A percentile compares a stretch with the other conserved stretches of the same genome.
phyloP scores from a whole-genome alignment of 2,329 filamentous ascomycete genomes.

The Nectriaceae sp. region DNA sequence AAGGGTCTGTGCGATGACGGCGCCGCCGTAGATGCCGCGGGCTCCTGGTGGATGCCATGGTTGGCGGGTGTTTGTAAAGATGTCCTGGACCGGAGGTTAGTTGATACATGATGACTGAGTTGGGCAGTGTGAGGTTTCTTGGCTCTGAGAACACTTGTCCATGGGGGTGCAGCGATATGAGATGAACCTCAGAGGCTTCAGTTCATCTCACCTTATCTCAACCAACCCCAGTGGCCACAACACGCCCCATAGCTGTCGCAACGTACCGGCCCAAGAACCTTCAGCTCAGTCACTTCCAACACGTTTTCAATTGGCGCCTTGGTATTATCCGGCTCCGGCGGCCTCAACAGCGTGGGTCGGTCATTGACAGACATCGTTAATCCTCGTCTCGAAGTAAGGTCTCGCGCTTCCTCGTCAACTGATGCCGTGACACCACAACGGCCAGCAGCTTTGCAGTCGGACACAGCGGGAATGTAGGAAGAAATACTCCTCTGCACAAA shows the following conservation, averaged over 20 bases:
- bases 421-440: too few relatives aligned
- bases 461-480: too few relatives aligned
- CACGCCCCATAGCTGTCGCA: background rate
- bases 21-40: slow-evolving; percentile 89
- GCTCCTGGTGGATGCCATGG: slow-evolving; percentile 92
- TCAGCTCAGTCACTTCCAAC: slow-evolving; percentile 80
- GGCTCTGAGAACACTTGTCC: too few relatives aligned
- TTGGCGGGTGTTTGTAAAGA: slow-evolving; percentile 92
- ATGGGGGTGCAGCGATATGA: too few relatives aligned
- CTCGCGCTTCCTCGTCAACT: too few relatives aligned
- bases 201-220: slow-evolving; percentile 1
- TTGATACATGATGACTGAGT: background rate
- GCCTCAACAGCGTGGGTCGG: slow-evolving; percentile 56
- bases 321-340: slow-evolving; percentile 70
- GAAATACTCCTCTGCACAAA: too few relatives aligned
- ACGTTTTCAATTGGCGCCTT: slow-evolving; percentile 87
- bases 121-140: background rate
- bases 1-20: slow-evolving; percentile 90
- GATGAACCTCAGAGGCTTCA: too few relatives aligned
- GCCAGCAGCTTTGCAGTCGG: too few relatives aligned
- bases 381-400: too few relatives aligned
- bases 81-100: slow-evolving; percentile 56
- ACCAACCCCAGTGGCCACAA: background rate
- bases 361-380: slow-evolving; percentile 29
- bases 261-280: slow-evolving; percentile 72